Evolutionary conservation across 2,329 filamentous ascomycete species (phyloP).

Genomic region (Pseudocercospora crystallina): DNA sequence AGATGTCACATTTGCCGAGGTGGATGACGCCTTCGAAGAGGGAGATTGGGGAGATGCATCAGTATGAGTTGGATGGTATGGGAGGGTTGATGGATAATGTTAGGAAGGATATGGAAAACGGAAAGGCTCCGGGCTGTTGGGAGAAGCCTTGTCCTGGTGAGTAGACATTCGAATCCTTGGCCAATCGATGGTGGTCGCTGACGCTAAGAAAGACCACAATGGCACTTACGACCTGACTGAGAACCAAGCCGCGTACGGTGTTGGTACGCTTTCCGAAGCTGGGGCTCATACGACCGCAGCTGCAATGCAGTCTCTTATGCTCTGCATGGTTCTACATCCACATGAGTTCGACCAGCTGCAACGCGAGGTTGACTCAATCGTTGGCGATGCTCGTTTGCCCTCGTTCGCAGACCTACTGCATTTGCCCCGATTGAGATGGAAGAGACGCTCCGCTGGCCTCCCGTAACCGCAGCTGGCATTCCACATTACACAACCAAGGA

Average conservation of each 20-base stretch:
- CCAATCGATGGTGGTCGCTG: too few species aligned
- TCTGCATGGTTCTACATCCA: conserved; percentile 31
- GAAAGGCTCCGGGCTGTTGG: conserved; percentile 35
- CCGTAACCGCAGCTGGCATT: conserved; percentile 47
- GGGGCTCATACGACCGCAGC: conserved; percentile 34
- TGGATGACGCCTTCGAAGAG: conserved; percentile 50
- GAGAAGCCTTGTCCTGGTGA: too few species aligned
- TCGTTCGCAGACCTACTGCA: conserved; percentile 51
- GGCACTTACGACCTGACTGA: conserved; percentile 24
- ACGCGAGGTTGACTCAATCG: conserved; percentile 39
- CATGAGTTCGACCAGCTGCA: conserved; percentile 27
- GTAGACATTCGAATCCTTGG: too few species aligned
- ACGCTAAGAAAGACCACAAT: conserved; percentile 24
- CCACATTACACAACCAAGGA: conserved; percentile 47
- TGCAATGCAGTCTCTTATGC: conserved; percentile 33
- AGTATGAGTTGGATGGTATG: conserved; percentile 42
- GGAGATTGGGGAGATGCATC: conserved; percentile 42
- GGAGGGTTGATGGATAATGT: conserved; percentile 45
- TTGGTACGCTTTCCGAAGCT: conserved; percentile 36
- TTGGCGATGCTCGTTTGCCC: conserved; percentile 50
- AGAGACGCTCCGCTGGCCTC: conserved; percentile 60
- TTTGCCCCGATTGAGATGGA: conserved; percentile 56
- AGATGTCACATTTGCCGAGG: conserved; percentile 46
- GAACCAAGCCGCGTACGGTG: conserved; percentile 33
- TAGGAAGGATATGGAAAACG: conserved; percentile 37